Evolutionary conservation across 75 land plant genomes (phyloP), one percentile per base, ranked within the genome.

Genomic region (Larix kaempferi): DNA sequence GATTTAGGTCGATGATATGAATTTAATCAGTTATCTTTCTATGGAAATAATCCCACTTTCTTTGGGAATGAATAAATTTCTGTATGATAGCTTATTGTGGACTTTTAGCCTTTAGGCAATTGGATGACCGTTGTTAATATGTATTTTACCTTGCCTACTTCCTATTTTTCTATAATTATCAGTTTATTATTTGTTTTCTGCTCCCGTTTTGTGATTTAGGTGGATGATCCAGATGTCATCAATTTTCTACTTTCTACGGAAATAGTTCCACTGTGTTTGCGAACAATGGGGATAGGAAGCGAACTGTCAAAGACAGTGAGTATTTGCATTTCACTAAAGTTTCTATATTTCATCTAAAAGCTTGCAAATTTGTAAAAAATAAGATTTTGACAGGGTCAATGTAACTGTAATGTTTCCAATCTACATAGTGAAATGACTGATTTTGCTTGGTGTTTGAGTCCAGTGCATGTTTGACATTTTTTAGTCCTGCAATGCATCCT

Each of bases 211-310:
- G 35, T 52, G 80, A 65, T 83, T 33, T 85, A 98, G 99, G 99
- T 95, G 78, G 95, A 94, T 86, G 99, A 98, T 74, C 88, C 95
- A 2, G 99, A 98, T 55, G 98, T 98, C 15, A 95, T 98, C 62
- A 88, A 90, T 76, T 98, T 94, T 78, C 94, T 98, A 72, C 92
- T 98, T 10, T 91, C 93, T 7, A 98, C 95, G 15, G 98, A 98
- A 80, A 95, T 98, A 37, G 92, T 98, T 80, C 99, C 99, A 21
- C 86, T 98, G 15, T 98, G 99, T 69, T 83, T 98, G 61, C 98
- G 98, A 14, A 98, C 95, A 5, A 98, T 98, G 98, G 99, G 95
- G 72, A 92, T 93, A 93, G 99, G 99, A 22, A 95, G 98, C 58
- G 98, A 94, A 78, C 86, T 98, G 61, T 94, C 99, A 77, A 98